Base-by-base conservation (phyloP, 192 early-diverging fungal species). In the Diversispora epigaea region DNA sequence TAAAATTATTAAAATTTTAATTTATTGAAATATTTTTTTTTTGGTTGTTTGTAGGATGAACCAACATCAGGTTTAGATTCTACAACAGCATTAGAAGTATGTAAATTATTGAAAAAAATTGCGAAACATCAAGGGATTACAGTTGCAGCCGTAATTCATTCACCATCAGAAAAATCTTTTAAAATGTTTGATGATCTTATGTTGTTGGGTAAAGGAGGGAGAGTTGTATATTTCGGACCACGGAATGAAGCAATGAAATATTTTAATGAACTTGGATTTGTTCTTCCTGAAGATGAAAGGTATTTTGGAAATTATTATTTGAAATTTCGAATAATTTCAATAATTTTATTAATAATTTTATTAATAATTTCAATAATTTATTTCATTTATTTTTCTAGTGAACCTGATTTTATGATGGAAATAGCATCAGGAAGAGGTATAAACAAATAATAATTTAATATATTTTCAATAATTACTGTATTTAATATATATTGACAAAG, bases 71-170 rank as follows among this genome's bases (percentile, higher is more conserved):
- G 91, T 32, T 70, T 92, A 39, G 91, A 92, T 77, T 83, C 87
- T 46, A 82, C 86, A 15, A 91, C 91, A 14, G 80, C 88, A 21
- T 83, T 80, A 39, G 88, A 92, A 76, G 88, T 92, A 4, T 89
- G 89, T 72, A 69, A 49, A 15, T 66, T 89, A 17, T 77, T 92
- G 55, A 83, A 82, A 65, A 76, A 81, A 0, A 84, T 92, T 80
- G 90, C 91, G 4, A 77, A 81, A 3, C 68, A 82, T 46, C 89
- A 88, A 58, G 82, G 85, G 45, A 76, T 92, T 14, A 89, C 85
- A 0, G 86, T 91, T 25, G 90, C 88, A 5, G 87, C 91, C n/a
- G 87, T 92, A n/a, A 87, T 92, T 54, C 91, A 92, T 70, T 89
- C 88, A 17, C 91, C 91, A 3, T 84, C 83, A 0, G 86, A 88